phyloP scores from a whole-genome alignment of 176 grass and related monocot species.

The Metroxylon sagu region DNA sequence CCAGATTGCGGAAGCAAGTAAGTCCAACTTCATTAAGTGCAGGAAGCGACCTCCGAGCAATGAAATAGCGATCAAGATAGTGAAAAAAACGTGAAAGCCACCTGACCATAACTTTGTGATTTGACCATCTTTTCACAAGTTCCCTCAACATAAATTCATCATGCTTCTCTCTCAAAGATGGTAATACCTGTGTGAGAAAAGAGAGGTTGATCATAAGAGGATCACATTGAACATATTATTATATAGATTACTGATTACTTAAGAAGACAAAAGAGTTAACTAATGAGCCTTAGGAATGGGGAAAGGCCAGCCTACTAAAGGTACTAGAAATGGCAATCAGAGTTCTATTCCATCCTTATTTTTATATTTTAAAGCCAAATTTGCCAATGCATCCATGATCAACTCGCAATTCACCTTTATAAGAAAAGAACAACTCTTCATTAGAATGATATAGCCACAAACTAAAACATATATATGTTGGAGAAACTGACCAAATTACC shows the following conservation, averaged over 20 bases:
- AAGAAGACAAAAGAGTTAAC: not conserved
- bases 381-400: no score
- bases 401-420: no score
- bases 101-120: conserved; percentile 93
- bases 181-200: conserved; percentile 51
- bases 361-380: no score
- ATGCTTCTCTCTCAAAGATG: conserved; percentile 84
- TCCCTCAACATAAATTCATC: conserved; percentile 86
- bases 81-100: conserved; percentile 84
- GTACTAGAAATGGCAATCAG: no score
- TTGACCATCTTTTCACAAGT: conserved; percentile 72
- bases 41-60: conserved; percentile 56
- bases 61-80: conserved; percentile 92
- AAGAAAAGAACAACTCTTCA: no score
- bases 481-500: no score
- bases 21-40: conserved; percentile 70
- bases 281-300: no score
- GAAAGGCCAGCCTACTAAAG: no score
- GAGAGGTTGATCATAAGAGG: not conserved
- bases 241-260: not conserved
- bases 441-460: no score
- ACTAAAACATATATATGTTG: no score
- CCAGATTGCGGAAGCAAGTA: conserved; percentile 63
- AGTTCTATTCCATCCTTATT: no score
- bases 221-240: no score